Evolutionary conservation across 1,139 yeast genomes (phyloP).

Genomic region (Groenewaldozyma auringiensis): DNA sequence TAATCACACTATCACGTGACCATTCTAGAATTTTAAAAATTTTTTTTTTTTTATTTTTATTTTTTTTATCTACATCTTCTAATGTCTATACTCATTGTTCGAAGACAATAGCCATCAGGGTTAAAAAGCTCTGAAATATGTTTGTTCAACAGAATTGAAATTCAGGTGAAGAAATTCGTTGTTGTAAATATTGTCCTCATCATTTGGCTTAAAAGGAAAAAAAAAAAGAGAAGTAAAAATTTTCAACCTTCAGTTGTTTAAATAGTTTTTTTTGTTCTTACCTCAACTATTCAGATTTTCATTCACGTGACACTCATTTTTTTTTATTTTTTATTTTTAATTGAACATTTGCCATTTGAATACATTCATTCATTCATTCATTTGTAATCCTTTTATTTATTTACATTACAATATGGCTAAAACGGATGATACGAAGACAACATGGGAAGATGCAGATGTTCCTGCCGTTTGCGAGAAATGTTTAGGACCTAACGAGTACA

Average conservation of each 20-base stretch:
- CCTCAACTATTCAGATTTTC: too few relatives aligned
- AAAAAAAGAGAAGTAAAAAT: conserved; percentile 2
- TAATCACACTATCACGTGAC: too few relatives aligned
- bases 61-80: not conserved
- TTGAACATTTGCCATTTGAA: not conserved
- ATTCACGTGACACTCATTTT: too few relatives aligned
- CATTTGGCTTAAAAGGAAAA: conserved; percentile 10
- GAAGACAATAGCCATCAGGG: conserved; percentile 29
- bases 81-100: too few relatives aligned
- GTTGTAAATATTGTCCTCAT: conserved; percentile 14
- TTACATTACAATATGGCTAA: conserved; percentile 13
- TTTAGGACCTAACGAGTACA: conserved; percentile 54
- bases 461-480: conserved; percentile 70
- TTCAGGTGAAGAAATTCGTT: conserved; percentile 26
- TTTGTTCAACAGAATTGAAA: conserved; percentile 8
- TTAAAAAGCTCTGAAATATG: conserved; percentile 21
- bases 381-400: not conserved
- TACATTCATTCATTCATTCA: too few relatives aligned
- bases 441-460: conserved; percentile 37
- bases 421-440: conserved; percentile 29
- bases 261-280: too few relatives aligned
- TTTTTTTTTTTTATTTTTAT: not conserved
- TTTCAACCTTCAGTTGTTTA: too few relatives aligned
- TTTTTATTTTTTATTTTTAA: too few relatives aligned
- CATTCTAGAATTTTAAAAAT: not conserved